Base-by-base conservation (phyloP, 2,329 filamentous ascomycete genomes). In the Escovopsis sp. region DNA sequence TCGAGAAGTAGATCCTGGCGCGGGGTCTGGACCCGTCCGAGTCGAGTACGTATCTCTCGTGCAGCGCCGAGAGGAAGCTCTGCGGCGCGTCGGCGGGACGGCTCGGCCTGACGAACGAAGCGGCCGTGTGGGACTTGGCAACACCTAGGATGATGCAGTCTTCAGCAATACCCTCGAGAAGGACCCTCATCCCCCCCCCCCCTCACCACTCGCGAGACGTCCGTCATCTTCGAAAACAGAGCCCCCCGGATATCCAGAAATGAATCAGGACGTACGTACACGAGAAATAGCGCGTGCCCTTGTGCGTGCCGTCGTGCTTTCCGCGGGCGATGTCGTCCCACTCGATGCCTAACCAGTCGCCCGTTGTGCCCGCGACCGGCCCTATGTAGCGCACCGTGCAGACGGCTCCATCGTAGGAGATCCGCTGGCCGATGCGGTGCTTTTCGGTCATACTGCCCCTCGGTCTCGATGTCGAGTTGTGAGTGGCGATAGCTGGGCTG, bases 261-360 rank as follows among this genome's bases (percentile, higher is more conserved):
- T 30, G 31, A 9, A 16, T 13, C 6, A 19, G 28, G 12, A 27
- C 4, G 14, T 19, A 35, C 62, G 52, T 70, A 88, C 88, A 94
- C 46, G 68, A 62, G 50, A 96, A 96, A 53, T 94, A 94, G 41
- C 72, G 75, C 41, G 70, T 65, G 40, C 80, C 84, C 43, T 80
- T 76, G 57, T 92, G 76, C 41, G 79, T 76, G 39, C 90, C 90
- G 49, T 88, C 73, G 58, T 98, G 87, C 63, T 94, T 96, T 41
- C 90, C 90, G 48, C 87, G 71, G 27, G 66, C 68, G 38, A 76
- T 63, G 54, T 94, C 83, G 58, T 96, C 88, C 90, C 90, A 98
- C 68, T 98, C 90, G 33, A 96, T 84, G 32, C 90, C 90, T 25
- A 96, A 69, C 87, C 88, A 96, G 42, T 70, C 65, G 33, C 85